Evolutionary conservation across 306 rosid species (phyloP).

Genomic region (Lotus japonicus): DNA sequence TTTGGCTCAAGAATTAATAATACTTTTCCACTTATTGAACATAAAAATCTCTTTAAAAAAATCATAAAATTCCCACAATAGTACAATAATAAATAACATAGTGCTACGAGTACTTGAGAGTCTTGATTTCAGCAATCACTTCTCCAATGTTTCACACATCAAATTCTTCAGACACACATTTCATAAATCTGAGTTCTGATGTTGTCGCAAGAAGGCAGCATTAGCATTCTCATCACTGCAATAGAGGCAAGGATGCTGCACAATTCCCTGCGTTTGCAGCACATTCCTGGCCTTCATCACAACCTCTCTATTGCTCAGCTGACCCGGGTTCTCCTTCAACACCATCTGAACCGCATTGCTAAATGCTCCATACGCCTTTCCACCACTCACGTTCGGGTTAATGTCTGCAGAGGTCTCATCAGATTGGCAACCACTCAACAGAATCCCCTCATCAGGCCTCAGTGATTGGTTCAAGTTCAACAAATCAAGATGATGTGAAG

Average conservation of each 20-base stretch:
- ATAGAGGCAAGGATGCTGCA: slow-evolving; percentile 77
- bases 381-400: slow-evolving; percentile 34
- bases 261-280: slow-evolving; percentile 31
- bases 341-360: slow-evolving; percentile 59
- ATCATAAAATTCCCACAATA: slow-evolving; percentile 13
- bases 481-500: slow-evolving; percentile 21
- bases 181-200: neutral
- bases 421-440: slow-evolving; percentile 80
- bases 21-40: too few relatives aligned
- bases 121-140: neutral
- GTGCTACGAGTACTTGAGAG: neutral
- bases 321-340: slow-evolving; percentile 20
- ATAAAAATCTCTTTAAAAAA: too few relatives aligned
- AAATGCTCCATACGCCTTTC: slow-evolving; percentile 75
- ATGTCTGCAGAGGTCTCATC: slow-evolving; percentile 73
- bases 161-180: neutral
- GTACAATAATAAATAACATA: neutral
- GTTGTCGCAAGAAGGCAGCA: slow-evolving; percentile 48
- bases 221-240: slow-evolving; percentile 68
- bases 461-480: neutral
- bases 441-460: slow-evolving; percentile 64
- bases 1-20: too few relatives aligned
- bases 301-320: slow-evolving; percentile 43
- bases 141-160: neutral
- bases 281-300: slow-evolving; percentile 50